Percentiles rank a stretch among this genome's conserved stretches.
phyloP scores from a whole-genome alignment of 1,284 basidiomycete species.

The Cerrena zonata region DNA sequence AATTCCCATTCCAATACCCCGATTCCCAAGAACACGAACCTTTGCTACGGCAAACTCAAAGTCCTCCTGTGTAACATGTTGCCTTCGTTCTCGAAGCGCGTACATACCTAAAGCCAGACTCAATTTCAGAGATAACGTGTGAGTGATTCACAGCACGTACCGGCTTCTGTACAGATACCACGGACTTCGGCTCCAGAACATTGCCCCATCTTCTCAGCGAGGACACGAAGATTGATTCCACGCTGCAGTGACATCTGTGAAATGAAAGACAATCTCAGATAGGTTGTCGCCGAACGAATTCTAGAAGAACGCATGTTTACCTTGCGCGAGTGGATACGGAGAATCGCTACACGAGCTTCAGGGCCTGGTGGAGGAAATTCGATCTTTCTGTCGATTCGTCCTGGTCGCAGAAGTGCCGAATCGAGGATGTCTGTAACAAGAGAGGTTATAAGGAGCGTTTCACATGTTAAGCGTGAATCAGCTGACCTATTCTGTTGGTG shows the following conservation, averaged over 20 bases:
- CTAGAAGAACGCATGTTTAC: constrained; percentile 32
- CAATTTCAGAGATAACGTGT: constrained; percentile 5
- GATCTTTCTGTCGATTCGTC: constrained; percentile 97
- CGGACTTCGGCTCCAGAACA: constrained; percentile 97
- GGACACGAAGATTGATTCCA: constrained; percentile 89
- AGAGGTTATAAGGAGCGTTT: neutral
- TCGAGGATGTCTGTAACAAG: constrained; percentile 79
- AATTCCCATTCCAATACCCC: neutral
- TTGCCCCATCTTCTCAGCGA: constrained; percentile 99
- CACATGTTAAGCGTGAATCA: constrained; percentile 1
- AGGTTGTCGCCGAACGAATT: neutral
- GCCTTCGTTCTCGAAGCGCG: constrained; percentile 87
- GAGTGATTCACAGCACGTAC: constrained; percentile 41
- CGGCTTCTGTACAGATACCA: constrained; percentile 97
- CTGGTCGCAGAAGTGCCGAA: constrained; percentile 88
- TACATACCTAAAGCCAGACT: constrained; percentile 73
- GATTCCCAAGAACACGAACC: constrained; percentile 34
- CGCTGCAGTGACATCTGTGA: constrained; percentile 92
- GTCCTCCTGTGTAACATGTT: constrained; percentile 97
- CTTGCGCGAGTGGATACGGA: constrained; percentile 96
- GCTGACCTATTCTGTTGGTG: constrained; percentile 87
- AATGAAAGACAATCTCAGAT: neutral
- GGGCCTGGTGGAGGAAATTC: constrained; percentile 98
- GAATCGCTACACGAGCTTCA: constrained; percentile 92
- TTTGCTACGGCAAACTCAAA: constrained; percentile 98